Base-by-base conservation (phyloP, 2,329 filamentous ascomycete species). In the Alternaria consortialis region DNA sequence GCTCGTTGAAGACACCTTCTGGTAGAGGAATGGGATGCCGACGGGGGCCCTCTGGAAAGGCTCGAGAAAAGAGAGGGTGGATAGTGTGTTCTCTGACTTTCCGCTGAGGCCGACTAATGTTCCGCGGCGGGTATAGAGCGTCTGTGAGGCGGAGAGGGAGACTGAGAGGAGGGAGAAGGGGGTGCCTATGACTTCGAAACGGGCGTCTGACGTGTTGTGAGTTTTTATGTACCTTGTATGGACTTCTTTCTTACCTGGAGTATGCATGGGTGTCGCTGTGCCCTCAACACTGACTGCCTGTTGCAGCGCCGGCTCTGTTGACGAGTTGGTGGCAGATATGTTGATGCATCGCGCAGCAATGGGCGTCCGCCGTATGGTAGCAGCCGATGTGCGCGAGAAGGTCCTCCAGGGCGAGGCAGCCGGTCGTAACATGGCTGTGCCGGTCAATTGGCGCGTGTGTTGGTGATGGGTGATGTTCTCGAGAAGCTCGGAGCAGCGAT, bases 81-180 rank as follows among this genome's bases (percentile, higher is more conserved):
- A 98, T 79, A 96, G 87, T 15, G 92, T 90, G 86, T 96, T 96
- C 76, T 97, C 93, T 58, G 92, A 85, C 78, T 96, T 94, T 69
- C 95, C 95, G 71, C 91, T 92, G 61, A 98, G 87, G 47, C 91
- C 94, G 55, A 98, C 92, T 52, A 99, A 84, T 1, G 94, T 97
- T 55, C 96, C 96, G 72, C 93, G 89, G 70, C 94, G 88, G 23
- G 95, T 97, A 80, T 95, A 97, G 51, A 99, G 88, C 72, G 91
- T 91, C 79, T 98, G 94, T 32, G 94, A 98, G 42, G 95, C 92
- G 36, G 95, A 96, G 53, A 99, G 87, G 7, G 91, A 92, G 67
- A 97, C 94, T 23, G 94, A 97, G 70, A 99, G 89, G 66, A 99
- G 88, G 56, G 95, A 98, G 80, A 95, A 95, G 1, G 94, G 93